Evolutionary conservation across 1,139 yeast species (phyloP), one percentile per base, ranked within the genome.

Genomic region (Suhomyces chickasaworum): DNA sequence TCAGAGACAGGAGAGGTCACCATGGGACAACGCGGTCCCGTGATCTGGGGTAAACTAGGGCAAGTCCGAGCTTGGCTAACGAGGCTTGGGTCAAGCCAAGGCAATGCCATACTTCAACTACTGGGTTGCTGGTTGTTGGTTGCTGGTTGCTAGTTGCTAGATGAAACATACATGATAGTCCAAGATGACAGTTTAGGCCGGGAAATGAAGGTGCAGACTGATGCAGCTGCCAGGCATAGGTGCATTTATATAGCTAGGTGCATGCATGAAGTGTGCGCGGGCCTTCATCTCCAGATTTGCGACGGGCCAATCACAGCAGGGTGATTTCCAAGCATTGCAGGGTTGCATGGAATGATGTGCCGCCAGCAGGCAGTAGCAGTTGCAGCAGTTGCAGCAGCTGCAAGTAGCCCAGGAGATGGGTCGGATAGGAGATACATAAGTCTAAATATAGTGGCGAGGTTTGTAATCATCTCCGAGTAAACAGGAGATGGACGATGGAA

Each of bases 41-140:
- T 32, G 35, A 32, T 32, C 35, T 32, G 35, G 35, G 35, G 35
- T 32, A 32, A 32, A 13, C 35, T 13, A 32, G 35, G 35, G 12
- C 35, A 32, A 32, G n/a, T 25, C 29, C n/a, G 29, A 25, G n/a
- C n/a, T n/a, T n/a, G 29, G 29, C 29, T 6, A 32, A 20, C 35
- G 20, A 22, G 35, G 22, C 21, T 20, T 10, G n/a, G 22, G 22
- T n/a, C n/a, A 18, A 10, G 10, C 6, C 20, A n/a, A 13, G 22
- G 13, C 17, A 25, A 2, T 12, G 12, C 12, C 12, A 4, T 10
- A 25, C 13, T 3, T 25, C 29, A 7, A 13, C 29, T 10, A 25
- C 29, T 10, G 29, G 13, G n/a, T 20, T 20, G 22, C 22, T 20
- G 22, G 22, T 5, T 20, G n/a, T n/a, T n/a, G n/a, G n/a, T n/a